A percentile compares a stretch with the other conserved stretches of the same genome.
phyloP scores from a whole-genome alignment of 108 stramenopile species.

The Pinguiococcus pyrenoidosus region DNA sequence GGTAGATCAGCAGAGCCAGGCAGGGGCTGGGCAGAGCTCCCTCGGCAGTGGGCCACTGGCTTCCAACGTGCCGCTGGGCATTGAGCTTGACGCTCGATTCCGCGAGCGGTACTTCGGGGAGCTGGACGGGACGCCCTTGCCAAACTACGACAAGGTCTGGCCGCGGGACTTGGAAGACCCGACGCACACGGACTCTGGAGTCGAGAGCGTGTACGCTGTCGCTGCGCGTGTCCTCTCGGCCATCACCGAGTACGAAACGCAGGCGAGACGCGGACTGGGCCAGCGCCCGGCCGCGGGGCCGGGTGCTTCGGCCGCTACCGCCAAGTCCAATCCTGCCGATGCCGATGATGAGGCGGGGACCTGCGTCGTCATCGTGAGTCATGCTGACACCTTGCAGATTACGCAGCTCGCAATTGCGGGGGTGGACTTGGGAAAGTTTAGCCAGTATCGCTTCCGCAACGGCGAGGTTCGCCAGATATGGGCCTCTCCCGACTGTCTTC shows the following conservation, averaged over 20 bases:
- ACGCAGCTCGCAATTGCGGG: slow-evolving; percentile 11
- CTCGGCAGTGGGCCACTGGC: no score
- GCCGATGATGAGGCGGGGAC: slow-evolving; percentile 2
- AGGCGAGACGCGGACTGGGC: no score
- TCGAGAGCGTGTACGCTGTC: slow-evolving; percentile 15
- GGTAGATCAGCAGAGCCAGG: no score
- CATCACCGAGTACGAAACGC: no score
- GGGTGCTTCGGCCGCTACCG: background rate
- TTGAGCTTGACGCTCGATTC: no score
- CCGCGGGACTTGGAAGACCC: slow-evolving; percentile 12
- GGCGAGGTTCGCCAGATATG: slow-evolving; percentile 21
- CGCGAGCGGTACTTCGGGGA: slow-evolving; percentile 18
- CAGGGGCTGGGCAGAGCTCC: no score
- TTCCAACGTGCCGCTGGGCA: no score
- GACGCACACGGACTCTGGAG: slow-evolving; percentile 8
- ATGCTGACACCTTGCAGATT: slow-evolving; percentile 20
- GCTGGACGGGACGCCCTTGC: slow-evolving; percentile 13
- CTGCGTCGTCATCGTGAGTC: slow-evolving; percentile 10
- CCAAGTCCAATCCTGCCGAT: background rate
- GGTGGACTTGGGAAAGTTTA: background rate
- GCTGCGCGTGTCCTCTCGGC: slow-evolving; percentile 2
- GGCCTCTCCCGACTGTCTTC: no score
- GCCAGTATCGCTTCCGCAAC: slow-evolving; percentile 17
- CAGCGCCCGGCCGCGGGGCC: slow-evolving; percentile 3
- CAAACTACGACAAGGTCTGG: slow-evolving; percentile 29